A percentile compares a stretch with the other conserved stretches of the same genome.
Conservation (phyloP, 2,329 filamentous ascomycete species). For the Parastagonospora avenae region DNA sequence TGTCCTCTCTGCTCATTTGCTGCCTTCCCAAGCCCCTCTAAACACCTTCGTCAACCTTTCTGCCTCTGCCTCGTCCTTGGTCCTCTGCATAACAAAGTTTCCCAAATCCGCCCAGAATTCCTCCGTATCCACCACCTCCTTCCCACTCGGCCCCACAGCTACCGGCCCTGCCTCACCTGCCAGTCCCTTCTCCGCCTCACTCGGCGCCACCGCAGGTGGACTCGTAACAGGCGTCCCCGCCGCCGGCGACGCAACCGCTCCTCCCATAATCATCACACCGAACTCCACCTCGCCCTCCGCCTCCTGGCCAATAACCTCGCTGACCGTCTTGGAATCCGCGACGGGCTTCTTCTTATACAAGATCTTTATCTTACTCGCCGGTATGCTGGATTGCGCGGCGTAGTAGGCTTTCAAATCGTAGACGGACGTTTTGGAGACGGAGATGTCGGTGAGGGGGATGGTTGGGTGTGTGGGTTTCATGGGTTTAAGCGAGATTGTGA, state of each 20-base stretch:
- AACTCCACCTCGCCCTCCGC: slow-evolving; percentile 69
- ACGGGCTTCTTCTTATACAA: slow-evolving; percentile 88
- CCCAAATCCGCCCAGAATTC: slow-evolving; percentile 88
- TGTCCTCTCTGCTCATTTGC: slow-evolving; percentile 13
- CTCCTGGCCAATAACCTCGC: slow-evolving; percentile 69
- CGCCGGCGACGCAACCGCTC: slow-evolving; percentile 44
- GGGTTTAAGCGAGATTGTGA: slow-evolving; percentile 71
- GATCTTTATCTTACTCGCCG: slow-evolving; percentile 76
- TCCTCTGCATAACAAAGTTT: slow-evolving; percentile 77
- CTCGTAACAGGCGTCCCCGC: slow-evolving; percentile 53
- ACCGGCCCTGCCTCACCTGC: slow-evolving; percentile 41
- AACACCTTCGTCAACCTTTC: slow-evolving; percentile 71
- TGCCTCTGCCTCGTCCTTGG: slow-evolving; percentile 72
- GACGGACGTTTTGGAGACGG: slow-evolving; percentile 72
- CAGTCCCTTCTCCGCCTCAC: slow-evolving; percentile 56
- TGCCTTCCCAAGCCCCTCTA: slow-evolving; percentile 68
- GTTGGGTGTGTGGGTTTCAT: slow-evolving; percentile 65
- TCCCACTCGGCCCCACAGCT: slow-evolving; percentile 61
- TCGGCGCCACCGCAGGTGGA: slow-evolving; percentile 57
- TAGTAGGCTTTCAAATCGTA: slow-evolving; percentile 78
- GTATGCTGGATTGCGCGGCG: slow-evolving; percentile 64
- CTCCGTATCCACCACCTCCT: slow-evolving; percentile 67
- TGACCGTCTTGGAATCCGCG: slow-evolving; percentile 74
- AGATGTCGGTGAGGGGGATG: slow-evolving; percentile 67
- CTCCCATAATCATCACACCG: slow-evolving; percentile 84